Conservation (phyloP, 2,329 filamentous ascomycete genomes). For the Pestalotiopsis sp. region DNA sequence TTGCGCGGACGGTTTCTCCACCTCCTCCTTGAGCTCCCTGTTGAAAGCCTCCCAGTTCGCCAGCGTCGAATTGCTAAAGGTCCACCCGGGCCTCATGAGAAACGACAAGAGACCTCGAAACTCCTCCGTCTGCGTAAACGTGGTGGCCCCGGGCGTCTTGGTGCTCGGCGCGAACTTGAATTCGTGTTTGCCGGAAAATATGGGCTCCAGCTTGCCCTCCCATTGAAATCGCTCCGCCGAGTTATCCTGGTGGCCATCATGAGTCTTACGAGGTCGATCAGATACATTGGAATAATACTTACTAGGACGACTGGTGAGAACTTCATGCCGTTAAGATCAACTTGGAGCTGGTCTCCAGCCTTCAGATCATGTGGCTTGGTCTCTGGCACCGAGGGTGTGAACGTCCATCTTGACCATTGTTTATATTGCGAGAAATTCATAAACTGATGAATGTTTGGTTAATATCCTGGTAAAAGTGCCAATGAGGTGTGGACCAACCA, state of each 20-base stretch:
- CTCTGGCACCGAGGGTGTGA: neutral
- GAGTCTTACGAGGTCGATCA: neutral
- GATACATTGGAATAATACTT: neutral
- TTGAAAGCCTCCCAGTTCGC: conserved; percentile 1
- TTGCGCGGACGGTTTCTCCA: neutral
- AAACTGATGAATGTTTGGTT: neutral
- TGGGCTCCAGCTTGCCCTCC: neutral
- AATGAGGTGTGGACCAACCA: too few relatives aligned
- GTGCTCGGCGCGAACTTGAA: neutral
- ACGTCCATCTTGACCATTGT: neutral
- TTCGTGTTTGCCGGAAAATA: conserved; percentile 1
- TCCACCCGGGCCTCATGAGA: neutral
- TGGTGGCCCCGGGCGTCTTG: neutral
- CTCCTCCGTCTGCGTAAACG: neutral
- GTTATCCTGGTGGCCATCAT: neutral
- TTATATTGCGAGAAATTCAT: conserved; percentile 8
- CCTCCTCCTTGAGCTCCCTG: neutral
- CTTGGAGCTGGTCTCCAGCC: neutral
- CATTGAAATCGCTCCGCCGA: neutral
- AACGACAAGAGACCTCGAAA: conserved; percentile 2
- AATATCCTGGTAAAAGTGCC: too few relatives aligned
- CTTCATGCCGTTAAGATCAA: neutral
- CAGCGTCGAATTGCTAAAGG: neutral
- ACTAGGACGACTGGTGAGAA: neutral
- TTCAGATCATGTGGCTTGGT: neutral